phyloP scores from a whole-genome alignment of 768 basidiomycete genomes.

The Lactarius sp. region DNA sequence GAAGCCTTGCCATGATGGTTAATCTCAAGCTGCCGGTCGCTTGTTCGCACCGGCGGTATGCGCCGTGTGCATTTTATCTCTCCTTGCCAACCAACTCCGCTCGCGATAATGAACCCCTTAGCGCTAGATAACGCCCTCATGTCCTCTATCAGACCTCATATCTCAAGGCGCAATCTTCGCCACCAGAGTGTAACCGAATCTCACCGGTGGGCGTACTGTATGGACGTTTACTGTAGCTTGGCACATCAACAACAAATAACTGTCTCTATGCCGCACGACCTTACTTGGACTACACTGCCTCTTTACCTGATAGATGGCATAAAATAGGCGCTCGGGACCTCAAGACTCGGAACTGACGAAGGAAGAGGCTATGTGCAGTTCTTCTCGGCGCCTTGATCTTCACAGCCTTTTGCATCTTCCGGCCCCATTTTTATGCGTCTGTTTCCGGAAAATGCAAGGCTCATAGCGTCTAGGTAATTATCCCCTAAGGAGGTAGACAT shows the following conservation, averaged over 20 bases:
- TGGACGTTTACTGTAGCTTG: neutral
- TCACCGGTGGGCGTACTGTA: neutral
- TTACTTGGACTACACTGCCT: neutral
- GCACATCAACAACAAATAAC: neutral
- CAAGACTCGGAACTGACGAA: neutral
- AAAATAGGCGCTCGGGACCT: neutral
- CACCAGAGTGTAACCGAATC: neutral
- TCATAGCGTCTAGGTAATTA: neutral
- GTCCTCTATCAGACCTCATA: neutral
- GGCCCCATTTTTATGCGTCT: neutral
- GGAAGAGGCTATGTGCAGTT: neutral
- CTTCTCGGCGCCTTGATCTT: constrained; percentile 8
- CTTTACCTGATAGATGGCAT: neutral
- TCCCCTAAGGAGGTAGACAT: neutral
- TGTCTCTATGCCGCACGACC: neutral
- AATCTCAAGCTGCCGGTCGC: neutral
- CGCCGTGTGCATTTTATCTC: neutral
- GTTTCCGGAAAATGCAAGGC: constrained; percentile 1
- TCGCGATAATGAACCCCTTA: neutral
- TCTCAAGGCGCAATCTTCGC: neutral
- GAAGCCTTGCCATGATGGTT: constrained; percentile 1
- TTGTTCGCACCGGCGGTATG: neutral
- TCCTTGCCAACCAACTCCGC: neutral
- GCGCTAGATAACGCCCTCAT: constrained; percentile 6
- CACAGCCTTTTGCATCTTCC: neutral